Evolutionary conservation across 2,329 filamentous ascomycete species (phyloP).

Genomic region (Aspergillus persii): DNA sequence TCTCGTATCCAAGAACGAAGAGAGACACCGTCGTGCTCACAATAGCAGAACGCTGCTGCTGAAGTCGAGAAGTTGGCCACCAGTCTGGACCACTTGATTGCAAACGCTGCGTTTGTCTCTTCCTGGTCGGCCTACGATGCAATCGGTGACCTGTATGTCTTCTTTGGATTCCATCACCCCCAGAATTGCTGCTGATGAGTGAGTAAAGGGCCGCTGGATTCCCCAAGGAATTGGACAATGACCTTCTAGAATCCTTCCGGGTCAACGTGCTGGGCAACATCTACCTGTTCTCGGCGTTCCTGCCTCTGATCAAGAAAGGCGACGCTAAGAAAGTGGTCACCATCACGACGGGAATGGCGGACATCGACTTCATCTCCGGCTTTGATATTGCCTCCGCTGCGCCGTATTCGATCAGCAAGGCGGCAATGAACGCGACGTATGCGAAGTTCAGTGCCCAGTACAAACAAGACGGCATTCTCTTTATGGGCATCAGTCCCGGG

Average conservation of each 20-base stretch:
- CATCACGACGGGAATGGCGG: not conserved
- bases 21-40: not conserved
- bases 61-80: not conserved
- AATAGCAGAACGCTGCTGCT: not conserved
- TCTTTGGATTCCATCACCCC: not conserved
- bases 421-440: not conserved
- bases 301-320: not conserved
- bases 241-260: not conserved
- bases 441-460: not conserved
- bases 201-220: not conserved
- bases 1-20: not conserved
- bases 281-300: not conserved
- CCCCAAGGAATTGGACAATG: not conserved
- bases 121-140: not conserved
- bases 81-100: not conserved
- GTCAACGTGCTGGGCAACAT: not conserved
- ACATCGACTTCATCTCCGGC: not conserved
- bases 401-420: not conserved
- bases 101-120: not conserved
- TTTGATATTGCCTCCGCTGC: not conserved
- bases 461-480: not conserved
- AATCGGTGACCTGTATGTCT: not conserved
- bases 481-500: not conserved
- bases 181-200: not conserved
- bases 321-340: not conserved